Evolutionary conservation across 78 protist genomes (phyloP), one percentile per base, ranked within the genome.

Genomic region (Isochrysis galbana): DNA sequence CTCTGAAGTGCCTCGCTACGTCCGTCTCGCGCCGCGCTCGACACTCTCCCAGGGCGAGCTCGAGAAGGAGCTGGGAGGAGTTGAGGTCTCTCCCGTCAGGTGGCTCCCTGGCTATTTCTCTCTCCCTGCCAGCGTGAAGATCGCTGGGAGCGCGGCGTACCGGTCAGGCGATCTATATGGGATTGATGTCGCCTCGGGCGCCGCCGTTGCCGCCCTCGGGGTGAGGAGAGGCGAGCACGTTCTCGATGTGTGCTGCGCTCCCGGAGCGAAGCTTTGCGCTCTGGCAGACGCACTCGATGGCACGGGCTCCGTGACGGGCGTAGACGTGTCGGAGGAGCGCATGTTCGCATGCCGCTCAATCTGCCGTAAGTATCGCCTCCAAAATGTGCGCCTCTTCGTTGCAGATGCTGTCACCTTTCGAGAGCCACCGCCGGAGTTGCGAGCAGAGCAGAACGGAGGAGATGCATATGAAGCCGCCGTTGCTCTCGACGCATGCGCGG

Each of bases 201-300:
- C 96, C 42, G 96, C 95, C 21, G 91, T 95, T 10, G 44, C 90
- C 32, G 94, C 95, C 72, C 80, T 95, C 41, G 93, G 54, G 45
- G 92, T 91, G 47, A 3, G 42, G 54, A 93, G 94, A 22, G 94
- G 93, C 87, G 95, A 95, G 32, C 54, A 67, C 77, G 95, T 95
- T 7, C 94, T 95, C 48, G 97, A 96, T 48, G 10, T 96, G 36
- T 96, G 97, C 90, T 95, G 96, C 48, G 96, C 97, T 25, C 97
- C 97, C 29, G 97, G 97, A 11, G 95, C 96, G 2, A 96, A 96
- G 69, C 93, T 95, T 2, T 42, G 83, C 32, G 22, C 93, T 25
- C 82, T 91, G 25, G 91, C 96, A 0, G 95, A 96, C 36, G 14
- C 93, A 38, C 39, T 95, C 39, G 42, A 47, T 4, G 70, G 2